Evolutionary conservation across 164 flowering plant genomes (phyloP), one percentile per base, ranked within the genome.

Genomic region (Saururus chinensis): DNA sequence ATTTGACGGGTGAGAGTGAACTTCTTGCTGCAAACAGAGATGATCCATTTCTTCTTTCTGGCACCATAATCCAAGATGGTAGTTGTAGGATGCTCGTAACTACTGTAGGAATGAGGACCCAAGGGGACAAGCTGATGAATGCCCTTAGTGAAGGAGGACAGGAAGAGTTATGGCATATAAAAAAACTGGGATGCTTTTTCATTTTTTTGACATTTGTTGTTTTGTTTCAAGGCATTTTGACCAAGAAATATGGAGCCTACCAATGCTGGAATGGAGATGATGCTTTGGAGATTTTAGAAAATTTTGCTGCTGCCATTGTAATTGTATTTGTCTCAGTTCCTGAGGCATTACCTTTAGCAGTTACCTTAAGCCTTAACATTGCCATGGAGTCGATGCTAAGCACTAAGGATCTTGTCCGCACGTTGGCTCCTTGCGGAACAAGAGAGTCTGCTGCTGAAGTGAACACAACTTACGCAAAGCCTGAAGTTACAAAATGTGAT

Each of bases 331-430:
- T 87, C 71, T 96, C 96, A 24, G 96, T 92, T 62, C 96, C 95
- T 25, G 95, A 92, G 73, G 98, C 96, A 16, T 72, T 89, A 35
- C 96, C 96, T 49, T 78, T 85, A 70, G 95, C 96, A 61, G 96
- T 89, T 66, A 89, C 96, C 51, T 57, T 92, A 70, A 89, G 96
- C 72, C 96, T 92, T 77, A 95, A 95, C 53, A 89, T 89, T 79
- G 96, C 95, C 68, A 89, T 89, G 98, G 88, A 88, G 72, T 87
- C 85, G 76, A 92, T 92, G 98, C 88, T 92, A 95, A 88, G 85
- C 51, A 89, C 88, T 60, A 86, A 79, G 75, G 98, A 95, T 54
- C 87, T 91, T 40, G 96, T 91, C 51, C 85, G 96, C 66, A 78
- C 87, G 68, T 77, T 91, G 61, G 96, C 95, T 41, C 96, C 96